Base-by-base conservation (phyloP, 805 yeast genomes). In the Ogataea paradorogensis region DNA sequence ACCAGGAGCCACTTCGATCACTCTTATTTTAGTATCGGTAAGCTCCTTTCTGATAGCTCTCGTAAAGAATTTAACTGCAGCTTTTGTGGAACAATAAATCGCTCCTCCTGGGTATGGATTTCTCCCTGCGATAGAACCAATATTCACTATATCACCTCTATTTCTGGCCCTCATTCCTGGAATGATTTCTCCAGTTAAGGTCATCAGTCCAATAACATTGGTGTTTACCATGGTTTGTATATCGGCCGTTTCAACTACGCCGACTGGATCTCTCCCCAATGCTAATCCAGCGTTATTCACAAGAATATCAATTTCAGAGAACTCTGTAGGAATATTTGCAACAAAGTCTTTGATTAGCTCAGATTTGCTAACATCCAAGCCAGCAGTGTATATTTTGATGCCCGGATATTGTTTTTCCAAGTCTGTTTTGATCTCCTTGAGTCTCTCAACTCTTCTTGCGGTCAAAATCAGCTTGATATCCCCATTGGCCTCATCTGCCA, bases 361-460 rank as follows among this genome's bases (percentile, higher is more conserved):
- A 43, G 72, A 66, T 33, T 72, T 64, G 39, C 79, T 70, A 21
- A 84, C 78, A 54, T 82, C 91, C 32, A 87, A 66, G 42, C 66
- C 50, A 18, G 70, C 69, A 23, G 74, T 61, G 40, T 65, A 63
- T 9, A 77, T 71, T 43, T 69, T 55, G 40, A 78, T 65, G 3
- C 58, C 46, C 8, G 83, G 75, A 57, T 68, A 84, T 33, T 72
- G 56, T 4, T 50, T 29, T 30, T 59, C 64, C 41, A 85, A 68
- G 32, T 72, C 72, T 23, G 55, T 53, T 45, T 79, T 68, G 40
- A 82, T 60, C 10, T 63, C 67, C 18, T 73, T 65, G 35, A 86
- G 63, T 45, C 77, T 77, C 6, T 80, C 86, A 27, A 71, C 48
- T 65, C 95, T 80, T 65, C 96, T 78, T 3, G 96, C 95, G 3